Base-by-base conservation (phyloP, 495 filamentous ascomycete species). In the Aspergillus kassunensis region DNA sequence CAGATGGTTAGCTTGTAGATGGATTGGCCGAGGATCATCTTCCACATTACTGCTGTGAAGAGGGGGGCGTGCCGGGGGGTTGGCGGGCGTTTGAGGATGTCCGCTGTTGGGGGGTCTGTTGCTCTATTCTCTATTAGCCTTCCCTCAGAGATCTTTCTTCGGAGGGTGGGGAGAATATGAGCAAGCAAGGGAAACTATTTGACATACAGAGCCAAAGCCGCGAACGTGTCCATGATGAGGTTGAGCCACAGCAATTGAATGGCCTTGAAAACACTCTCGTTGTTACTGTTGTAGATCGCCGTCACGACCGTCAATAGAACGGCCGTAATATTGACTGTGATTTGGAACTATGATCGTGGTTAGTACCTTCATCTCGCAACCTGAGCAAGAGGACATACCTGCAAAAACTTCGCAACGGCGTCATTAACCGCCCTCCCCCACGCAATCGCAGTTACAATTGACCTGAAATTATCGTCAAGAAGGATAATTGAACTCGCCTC, bases 181-280 rank as follows among this genome's bases (percentile, higher is more conserved):
- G n/a, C n/a, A n/a, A n/a, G n/a, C n/a, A n/a, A n/a, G n/a, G n/a
- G n/a, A n/a, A n/a, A n/a, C n/a, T n/a, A n/a, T n/a, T n/a, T n/a
- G n/a, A n/a, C 42, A 12, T 35, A 46, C 44, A 46, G 18, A 4
- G 92, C 61, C 95, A 90, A 24, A 4, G 44, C 44, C n/a, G 44
- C 44, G 8, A 46, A 46, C 6, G 44, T 46, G 10, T 46, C 44
- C 90, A 95, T 95, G 65, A 95, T 95, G 54, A 95, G 73, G 55
- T 95, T 95, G 56, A 95, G 87, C 90, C 90, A 95, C 11, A 95
- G 78, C 19, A 95, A 75, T 70, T 95, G 90, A n/a, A 95, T 89
- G 3, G 90, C 89, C 2, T 80, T 91, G 23, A 95, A 72, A 39
- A 95, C 90, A 37, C 88, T 87, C 31, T 76, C 66, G 60, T 84